Conservation (phyloP, 192 early-diverging fungal genomes). For the Umbelopsis ramanniana region DNA sequence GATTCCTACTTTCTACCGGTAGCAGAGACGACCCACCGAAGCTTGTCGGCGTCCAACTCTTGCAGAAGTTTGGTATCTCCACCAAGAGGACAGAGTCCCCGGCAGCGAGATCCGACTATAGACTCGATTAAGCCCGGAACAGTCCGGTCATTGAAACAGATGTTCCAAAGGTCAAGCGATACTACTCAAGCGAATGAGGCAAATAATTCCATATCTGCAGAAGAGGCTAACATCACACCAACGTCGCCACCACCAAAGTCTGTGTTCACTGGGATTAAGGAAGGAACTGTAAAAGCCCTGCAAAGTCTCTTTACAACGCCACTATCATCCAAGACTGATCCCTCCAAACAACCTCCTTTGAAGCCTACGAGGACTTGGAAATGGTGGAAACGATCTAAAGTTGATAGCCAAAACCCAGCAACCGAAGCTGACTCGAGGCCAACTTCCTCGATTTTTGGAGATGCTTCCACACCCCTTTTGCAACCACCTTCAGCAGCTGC, state of each 20-base stretch:
- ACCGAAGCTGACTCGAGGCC: background rate
- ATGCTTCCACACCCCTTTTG: background rate
- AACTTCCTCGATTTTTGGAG: background rate
- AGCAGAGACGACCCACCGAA: constrained; percentile 25
- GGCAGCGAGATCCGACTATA: background rate
- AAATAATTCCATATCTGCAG: background rate
- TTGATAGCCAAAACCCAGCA: background rate
- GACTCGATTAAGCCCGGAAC: background rate
- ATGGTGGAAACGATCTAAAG: background rate
- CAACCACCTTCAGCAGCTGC: background rate
- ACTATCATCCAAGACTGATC: background rate
- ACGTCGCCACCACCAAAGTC: background rate
- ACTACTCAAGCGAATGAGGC: background rate
- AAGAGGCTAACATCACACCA: background rate
- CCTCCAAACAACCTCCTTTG: background rate
- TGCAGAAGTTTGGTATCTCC: background rate
- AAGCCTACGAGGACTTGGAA: background rate
- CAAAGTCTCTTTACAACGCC: background rate
- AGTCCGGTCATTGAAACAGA: background rate
- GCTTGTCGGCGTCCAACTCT: background rate
- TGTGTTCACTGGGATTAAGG: background rate
- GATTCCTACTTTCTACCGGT: constrained; percentile 43
- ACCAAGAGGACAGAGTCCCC: background rate
- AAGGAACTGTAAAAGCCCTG: constrained; percentile 10
- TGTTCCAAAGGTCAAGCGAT: background rate